A percentile compares a stretch with the other conserved stretches of the same genome.
Evolutionary conservation across 805 yeast genomes (phyloP).

Genomic region (Zygotorulaspora florentina): DNA sequence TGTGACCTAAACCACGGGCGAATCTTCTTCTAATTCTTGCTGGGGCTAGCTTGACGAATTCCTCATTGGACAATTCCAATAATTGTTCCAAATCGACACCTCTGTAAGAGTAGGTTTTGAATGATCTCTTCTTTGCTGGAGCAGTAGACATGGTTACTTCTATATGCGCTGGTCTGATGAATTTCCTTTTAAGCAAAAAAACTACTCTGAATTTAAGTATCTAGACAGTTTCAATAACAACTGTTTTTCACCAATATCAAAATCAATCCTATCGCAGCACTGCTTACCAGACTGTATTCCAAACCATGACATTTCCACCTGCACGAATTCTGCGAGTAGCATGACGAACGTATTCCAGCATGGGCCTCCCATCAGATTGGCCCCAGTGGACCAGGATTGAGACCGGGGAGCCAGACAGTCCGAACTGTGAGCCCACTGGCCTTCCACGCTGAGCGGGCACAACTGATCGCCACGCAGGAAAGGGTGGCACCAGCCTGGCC

Average conservation of each 20-base stretch:
- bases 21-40: slow-evolving; percentile 99
- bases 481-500: no score
- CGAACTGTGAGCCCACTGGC: no score
- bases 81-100: slow-evolving; percentile 97
- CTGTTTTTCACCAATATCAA: not conserved
- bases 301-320: no score
- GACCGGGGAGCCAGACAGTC: no score
- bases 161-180: not conserved
- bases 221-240: not conserved
- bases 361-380: no score
- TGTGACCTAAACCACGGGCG: slow-evolving; percentile 93
- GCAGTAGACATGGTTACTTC: slow-evolving; percentile 30
- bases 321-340: no score
- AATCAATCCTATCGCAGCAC: no score
- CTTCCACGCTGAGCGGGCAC: no score
- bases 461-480: no score
- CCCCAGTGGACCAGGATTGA: no score
- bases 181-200: not conserved
- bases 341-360: no score
- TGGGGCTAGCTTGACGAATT: slow-evolving; percentile 91
- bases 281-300: no score
- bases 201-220: not conserved
- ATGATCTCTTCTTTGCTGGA: slow-evolving; percentile 73
- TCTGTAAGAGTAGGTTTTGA: slow-evolving; percentile 97
- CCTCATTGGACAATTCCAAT: slow-evolving; percentile 91